phyloP scores from a whole-genome alignment of 805 yeast species.

The Ogataea philodendri region DNA sequence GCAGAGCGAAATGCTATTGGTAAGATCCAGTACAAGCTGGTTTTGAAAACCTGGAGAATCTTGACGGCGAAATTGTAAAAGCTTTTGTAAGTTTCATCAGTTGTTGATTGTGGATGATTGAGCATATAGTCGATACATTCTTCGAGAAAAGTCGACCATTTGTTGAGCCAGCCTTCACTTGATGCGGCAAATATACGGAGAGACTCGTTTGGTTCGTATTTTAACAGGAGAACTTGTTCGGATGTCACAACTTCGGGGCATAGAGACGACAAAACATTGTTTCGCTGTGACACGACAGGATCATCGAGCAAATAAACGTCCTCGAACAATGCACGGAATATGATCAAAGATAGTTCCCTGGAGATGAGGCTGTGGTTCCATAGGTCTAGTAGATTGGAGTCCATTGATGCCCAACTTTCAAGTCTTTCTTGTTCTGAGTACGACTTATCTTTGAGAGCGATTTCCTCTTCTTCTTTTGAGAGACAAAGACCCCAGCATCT shows the following conservation, averaged over 20 bases:
- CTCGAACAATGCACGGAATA: constrained; percentile 85
- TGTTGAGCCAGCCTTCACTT: constrained; percentile 79
- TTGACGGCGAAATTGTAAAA: constrained; percentile 52
- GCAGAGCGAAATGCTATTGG: constrained; percentile 69
- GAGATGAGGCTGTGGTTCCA: constrained; percentile 68
- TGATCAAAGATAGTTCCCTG: constrained; percentile 73
- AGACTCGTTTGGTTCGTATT: constrained; percentile 66
- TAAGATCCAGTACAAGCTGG: constrained; percentile 88
- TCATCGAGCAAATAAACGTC: constrained; percentile 92
- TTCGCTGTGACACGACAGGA: constrained; percentile 79
- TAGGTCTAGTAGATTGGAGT: constrained; percentile 63
- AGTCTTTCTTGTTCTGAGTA: constrained; percentile 46
- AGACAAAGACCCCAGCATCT: constrained; percentile 83
- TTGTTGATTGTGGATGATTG: constrained; percentile 10
- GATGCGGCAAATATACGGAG: constrained; percentile 64
- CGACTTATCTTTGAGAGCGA: constrained; percentile 23
- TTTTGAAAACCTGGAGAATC: constrained; percentile 77
- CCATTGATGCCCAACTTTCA: constrained; percentile 88
- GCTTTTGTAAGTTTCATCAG: constrained; percentile 9
- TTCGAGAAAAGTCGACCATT: constrained; percentile 62
- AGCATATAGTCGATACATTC: constrained; percentile 40
- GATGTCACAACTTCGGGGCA: constrained; percentile 84
- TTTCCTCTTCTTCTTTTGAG: constrained; percentile 25
- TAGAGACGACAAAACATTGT: constrained; percentile 71
- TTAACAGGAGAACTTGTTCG: constrained; percentile 53